Evolutionary conservation across 1,284 basidiomycete genomes (phyloP), one percentile per base, ranked within the genome.

Genomic region (Sporisorium reilianum): DNA sequence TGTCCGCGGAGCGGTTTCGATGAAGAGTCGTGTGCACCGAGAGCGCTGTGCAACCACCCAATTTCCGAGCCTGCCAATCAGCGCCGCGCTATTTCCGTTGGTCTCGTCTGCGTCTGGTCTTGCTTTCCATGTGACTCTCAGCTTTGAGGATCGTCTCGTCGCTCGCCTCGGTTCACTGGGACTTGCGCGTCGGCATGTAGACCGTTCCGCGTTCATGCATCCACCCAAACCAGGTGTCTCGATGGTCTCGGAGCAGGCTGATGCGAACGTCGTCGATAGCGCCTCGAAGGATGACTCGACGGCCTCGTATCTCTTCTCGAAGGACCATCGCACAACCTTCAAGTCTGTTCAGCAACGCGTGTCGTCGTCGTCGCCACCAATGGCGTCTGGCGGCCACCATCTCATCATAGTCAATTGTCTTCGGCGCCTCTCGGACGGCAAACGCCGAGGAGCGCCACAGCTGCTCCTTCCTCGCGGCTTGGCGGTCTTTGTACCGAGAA

Each of bases 281-380:
- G 26, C 0, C 30, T n/a, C 12, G 0, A 2, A 14, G 16, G 20
- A 56, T 61, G 64, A 61, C 58, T 66, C 64, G 57, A 66, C 14
- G 18, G 45, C 22, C 5, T 25, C 20, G 25, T 14, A 10, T 45
- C 16, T 10, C 10, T 7, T 2, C n/a, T n/a, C n/a, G n/a, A n/a
- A n/a, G n/a, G n/a, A n/a, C n/a, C 12, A 9, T 44, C 41, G 10
- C 41, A 44, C 22, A 5, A 1, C 23, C 22, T n/a, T 30, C 28
- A 30, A 30, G 28, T 30, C 5, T 14, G 34, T 34, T 14, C 34
- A 34, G 34, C 12, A 30, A 30, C n/a, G n/a, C n/a, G n/a, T n/a
- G n/a, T n/a, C n/a, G n/a, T n/a, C n/a, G n/a, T n/a, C n/a, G n/a
- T n/a, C n/a, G n/a, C n/a, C n/a, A n/a, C n/a, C n/a, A n/a, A n/a